Percentiles rank a stretch among this genome's conserved stretches.
These are phyloP conservation scores for Zygosaccharomyces pseudobailii DNA, from an alignment of 1,139 yeast species.

Conservation along the genomic window DNA sequence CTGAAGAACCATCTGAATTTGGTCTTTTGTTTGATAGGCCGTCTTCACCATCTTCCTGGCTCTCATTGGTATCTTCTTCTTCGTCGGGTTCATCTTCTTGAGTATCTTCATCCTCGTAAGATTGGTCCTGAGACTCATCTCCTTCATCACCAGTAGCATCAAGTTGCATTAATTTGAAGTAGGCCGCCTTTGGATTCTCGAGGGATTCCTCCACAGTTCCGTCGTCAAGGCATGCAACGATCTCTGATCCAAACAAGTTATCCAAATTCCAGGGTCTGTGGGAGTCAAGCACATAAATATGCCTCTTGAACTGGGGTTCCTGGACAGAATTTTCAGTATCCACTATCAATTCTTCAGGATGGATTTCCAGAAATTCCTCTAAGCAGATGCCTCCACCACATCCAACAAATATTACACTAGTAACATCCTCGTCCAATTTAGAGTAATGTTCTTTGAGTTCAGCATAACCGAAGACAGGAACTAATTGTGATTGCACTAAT, in stretches of 20 bases:
- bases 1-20: constrained; percentile 37
- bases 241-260: constrained; percentile 80
- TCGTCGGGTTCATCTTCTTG: constrained; percentile 28
- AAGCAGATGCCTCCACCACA: constrained; percentile 95
- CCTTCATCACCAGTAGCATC: constrained; percentile 41
- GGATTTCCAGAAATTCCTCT: constrained; percentile 69
- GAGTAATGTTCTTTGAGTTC: constrained; percentile 64
- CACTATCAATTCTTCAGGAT: constrained; percentile 43
- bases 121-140: constrained; percentile 32
- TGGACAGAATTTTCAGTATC: constrained; percentile 21
- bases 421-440: constrained; percentile 68
- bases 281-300: constrained; percentile 80
- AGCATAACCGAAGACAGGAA: constrained; percentile 91
- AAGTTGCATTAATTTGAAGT: constrained; percentile 43
- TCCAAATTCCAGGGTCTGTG: constrained; percentile 96
- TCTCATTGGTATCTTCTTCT: constrained; percentile 20
- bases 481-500: constrained; percentile 77
- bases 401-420: constrained; percentile 75
- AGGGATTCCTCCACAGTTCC: constrained; percentile 63
- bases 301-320: constrained; percentile 38
- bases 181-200: constrained; percentile 50
- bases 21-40: constrained; percentile 30
- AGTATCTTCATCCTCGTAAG: constrained; percentile 23
- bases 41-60: constrained; percentile 31
- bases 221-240: constrained; percentile 82